phyloP scores from a whole-genome alignment of 192 early-diverging fungal species.

The Linnemannia zychae region DNA sequence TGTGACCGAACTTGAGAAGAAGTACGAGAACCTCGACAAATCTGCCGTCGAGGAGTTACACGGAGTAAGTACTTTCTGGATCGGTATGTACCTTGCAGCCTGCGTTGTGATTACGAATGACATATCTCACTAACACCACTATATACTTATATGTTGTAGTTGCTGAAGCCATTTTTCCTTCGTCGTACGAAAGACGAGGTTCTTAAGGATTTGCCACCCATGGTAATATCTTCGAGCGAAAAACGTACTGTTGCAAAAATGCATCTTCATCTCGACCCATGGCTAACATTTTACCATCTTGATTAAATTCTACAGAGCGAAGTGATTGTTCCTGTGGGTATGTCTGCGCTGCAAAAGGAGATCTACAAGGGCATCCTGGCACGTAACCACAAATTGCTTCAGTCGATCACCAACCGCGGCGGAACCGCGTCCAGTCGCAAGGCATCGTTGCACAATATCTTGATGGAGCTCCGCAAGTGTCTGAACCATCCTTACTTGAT shows the following conservation, averaged over 20 bases:
- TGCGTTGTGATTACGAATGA: not conserved
- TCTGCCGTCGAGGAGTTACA: constrained; percentile 77
- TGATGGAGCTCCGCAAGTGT: constrained; percentile 79
- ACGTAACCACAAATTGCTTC: constrained; percentile 65
- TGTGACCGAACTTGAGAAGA: constrained; percentile 65
- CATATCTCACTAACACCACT: not conserved
- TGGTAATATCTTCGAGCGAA: constrained; percentile 38
- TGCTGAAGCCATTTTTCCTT: constrained; percentile 77
- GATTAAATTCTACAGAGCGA: constrained; percentile 60
- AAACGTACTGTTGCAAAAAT: not conserved
- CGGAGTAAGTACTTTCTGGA: constrained; percentile 44
- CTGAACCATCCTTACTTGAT: constrained; percentile 80
- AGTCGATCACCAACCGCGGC: constrained; percentile 61
- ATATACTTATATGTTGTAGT: constrained; percentile 7
- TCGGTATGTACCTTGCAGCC: not conserved
- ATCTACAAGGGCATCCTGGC: constrained; percentile 75
- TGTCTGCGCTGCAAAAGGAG: constrained; percentile 78
- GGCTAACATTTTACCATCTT: not conserved
- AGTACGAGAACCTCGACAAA: constrained; percentile 66
- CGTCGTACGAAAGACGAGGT: constrained; percentile 76
- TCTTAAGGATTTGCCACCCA: constrained; percentile 71
- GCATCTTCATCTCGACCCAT: too few species aligned
- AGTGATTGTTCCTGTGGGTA: constrained; percentile 75
- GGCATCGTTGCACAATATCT: constrained; percentile 59
- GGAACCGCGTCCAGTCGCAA: constrained; percentile 42